Evolutionary conservation across 2,329 filamentous ascomycete genomes (phyloP).

Genomic region (Metarhizium sp.): DNA sequence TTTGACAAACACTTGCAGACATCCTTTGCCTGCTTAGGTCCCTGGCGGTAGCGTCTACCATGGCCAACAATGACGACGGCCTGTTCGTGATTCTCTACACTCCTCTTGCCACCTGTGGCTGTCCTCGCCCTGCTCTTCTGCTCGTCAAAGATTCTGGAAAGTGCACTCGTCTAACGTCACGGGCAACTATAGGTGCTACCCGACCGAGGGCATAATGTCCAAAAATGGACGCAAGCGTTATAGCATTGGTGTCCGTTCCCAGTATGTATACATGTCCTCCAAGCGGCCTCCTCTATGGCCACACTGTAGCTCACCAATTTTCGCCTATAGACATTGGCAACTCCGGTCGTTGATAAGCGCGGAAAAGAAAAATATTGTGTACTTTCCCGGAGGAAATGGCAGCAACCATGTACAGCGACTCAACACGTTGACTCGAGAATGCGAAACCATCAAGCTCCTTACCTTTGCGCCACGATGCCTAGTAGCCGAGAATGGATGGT

Average conservation of each 20-base stretch:
- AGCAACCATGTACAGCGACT: slow-evolving; percentile 57
- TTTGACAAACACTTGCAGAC: neutral
- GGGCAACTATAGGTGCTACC: slow-evolving; percentile 43
- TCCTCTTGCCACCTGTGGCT: neutral
- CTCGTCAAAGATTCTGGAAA: neutral
- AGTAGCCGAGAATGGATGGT: slow-evolving; percentile 76
- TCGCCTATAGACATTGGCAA: slow-evolving; percentile 62
- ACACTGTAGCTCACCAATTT: neutral
- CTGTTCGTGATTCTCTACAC: slow-evolving; percentile 27
- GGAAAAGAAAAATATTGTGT: slow-evolving; percentile 66
- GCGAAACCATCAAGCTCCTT: slow-evolving; percentile 62
- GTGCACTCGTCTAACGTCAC: neutral
- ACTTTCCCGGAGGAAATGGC: slow-evolving; percentile 71
- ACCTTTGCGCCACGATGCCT: slow-evolving; percentile 75
- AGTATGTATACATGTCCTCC: slow-evolving; percentile 34
- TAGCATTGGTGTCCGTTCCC: slow-evolving; percentile 54
- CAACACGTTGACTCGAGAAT: slow-evolving; percentile 59
- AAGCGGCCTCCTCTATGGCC: neutral
- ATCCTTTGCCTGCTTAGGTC: neutral
- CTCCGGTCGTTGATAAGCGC: slow-evolving; percentile 84
- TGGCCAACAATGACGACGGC: slow-evolving; percentile 47
- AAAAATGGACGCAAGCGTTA: slow-evolving; percentile 56
- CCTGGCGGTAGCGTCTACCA: slow-evolving; percentile 17
- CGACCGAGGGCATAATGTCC: slow-evolving; percentile 56
- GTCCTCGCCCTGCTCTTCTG: neutral